phyloP scores from a whole-genome alignment of 2,329 filamentous ascomycete genomes.

The Arthrobotrys entomopaga region DNA sequence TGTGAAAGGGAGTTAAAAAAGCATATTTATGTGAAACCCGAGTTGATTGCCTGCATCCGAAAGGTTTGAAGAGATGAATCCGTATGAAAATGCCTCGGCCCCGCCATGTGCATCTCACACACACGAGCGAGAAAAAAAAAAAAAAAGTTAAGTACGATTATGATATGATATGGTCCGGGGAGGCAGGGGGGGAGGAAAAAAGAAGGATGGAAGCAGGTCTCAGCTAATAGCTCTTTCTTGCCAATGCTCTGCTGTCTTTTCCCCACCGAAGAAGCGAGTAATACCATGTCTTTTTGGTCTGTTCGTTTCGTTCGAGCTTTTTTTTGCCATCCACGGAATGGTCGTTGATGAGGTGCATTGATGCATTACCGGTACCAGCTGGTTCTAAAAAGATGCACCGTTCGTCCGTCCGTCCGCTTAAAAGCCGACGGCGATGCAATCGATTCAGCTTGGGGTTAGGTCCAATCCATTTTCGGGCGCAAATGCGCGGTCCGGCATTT shows the following conservation, averaged over 20 bases:
- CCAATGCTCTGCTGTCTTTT: no score
- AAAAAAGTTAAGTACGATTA: constrained; percentile 56
- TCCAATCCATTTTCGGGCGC: constrained; percentile 53
- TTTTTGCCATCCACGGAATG: no score
- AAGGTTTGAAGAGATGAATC: background rate
- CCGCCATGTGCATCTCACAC: no score
- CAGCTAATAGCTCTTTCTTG: background rate
- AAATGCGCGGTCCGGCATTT: constrained; percentile 47
- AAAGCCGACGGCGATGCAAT: constrained; percentile 20
- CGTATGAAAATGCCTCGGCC: constrained; percentile 51
- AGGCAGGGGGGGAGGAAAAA: background rate
- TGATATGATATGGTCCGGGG: constrained; percentile 49
- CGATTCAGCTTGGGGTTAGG: no score
- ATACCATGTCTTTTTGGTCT: no score
- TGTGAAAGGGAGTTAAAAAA: constrained; percentile 11
- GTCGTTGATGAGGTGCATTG: constrained; percentile 6
- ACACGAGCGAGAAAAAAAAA: constrained; percentile 9
- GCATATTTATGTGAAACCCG: constrained; percentile 17
- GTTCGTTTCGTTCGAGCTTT: no score
- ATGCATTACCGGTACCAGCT: constrained; percentile 9
- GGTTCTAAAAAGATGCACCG: no score
- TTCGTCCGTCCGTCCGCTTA: constrained; percentile 15
- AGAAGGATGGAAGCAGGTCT: constrained; percentile 13
- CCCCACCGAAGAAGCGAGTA: no score
- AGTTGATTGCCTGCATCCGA: constrained; percentile 26